phyloP scores from a whole-genome alignment of 768 basidiomycete species.

The Candolleomyces eurysporus region DNA sequence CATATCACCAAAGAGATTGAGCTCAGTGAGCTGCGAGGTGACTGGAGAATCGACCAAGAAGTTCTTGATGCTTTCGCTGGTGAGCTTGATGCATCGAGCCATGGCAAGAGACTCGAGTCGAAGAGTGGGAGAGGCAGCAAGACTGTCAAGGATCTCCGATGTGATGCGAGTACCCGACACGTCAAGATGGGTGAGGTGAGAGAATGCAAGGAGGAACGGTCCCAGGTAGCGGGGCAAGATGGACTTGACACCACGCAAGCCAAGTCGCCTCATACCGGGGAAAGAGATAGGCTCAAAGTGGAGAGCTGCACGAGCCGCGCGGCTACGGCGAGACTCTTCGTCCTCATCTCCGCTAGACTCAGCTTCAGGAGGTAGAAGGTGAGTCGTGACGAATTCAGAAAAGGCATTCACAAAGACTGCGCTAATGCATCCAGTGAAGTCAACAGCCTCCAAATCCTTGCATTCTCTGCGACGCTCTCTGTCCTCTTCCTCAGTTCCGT shows the following conservation, averaged over 20 bases:
- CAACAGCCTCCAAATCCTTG: constrained; percentile 82
- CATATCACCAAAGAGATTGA: constrained; percentile 87
- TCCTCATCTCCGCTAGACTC: constrained; percentile 45
- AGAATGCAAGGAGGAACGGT: constrained; percentile 78
- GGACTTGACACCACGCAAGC: constrained; percentile 80
- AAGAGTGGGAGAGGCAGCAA: constrained; percentile 63
- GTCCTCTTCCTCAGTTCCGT: constrained; percentile 74
- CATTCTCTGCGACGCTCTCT: constrained; percentile 70
- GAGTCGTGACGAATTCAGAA: constrained; percentile 73
- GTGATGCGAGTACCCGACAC: constrained; percentile 85
- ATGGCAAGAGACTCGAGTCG: constrained; percentile 78
- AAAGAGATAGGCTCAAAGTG: constrained; percentile 56
- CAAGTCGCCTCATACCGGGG: constrained; percentile 72
- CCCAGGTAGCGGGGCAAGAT: constrained; percentile 65
- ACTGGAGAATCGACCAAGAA: constrained; percentile 72
- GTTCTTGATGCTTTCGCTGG: constrained; percentile 70
- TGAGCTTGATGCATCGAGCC: constrained; percentile 81
- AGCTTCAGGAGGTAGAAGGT: constrained; percentile 47
- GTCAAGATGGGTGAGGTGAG: constrained; percentile 85
- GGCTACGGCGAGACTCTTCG: constrained; percentile 27
- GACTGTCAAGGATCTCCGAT: constrained; percentile 66
- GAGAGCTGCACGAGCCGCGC: constrained; percentile 28
- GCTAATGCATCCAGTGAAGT: constrained; percentile 94
- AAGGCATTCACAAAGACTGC: constrained; percentile 85
- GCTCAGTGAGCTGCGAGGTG: constrained; percentile 61